phyloP scores from a whole-genome alignment of 768 basidiomycete genomes.

The Boletus reticuloceps region DNA sequence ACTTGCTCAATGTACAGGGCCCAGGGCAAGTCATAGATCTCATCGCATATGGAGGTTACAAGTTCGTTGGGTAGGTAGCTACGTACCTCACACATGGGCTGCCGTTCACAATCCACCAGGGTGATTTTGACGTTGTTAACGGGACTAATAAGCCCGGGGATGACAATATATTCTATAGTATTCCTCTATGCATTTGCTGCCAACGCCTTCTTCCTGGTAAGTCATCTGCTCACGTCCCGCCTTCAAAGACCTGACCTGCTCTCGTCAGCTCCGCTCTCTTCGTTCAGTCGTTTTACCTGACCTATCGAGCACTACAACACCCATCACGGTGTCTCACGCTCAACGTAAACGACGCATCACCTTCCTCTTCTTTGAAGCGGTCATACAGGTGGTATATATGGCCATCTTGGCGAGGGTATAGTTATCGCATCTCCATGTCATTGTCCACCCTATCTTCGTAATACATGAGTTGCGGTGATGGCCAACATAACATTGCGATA shows the following conservation, averaged over 20 bases:
- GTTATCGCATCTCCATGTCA: background rate
- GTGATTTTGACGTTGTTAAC: conserved; percentile 81
- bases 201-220: conserved; percentile 90
- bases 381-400: conserved; percentile 85
- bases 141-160: conserved; percentile 60
- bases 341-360: conserved; percentile 83
- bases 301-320: conserved; percentile 40
- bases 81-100: background rate
- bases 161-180: conserved; percentile 61
- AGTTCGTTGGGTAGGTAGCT: conserved; percentile 83
- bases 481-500: background rate
- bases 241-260: background rate
- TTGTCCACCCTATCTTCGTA: background rate
- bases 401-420: conserved; percentile 67
- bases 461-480: background rate
- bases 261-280: conserved; percentile 83
- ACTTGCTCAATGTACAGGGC: conserved; percentile 84
- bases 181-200: conserved; percentile 87
- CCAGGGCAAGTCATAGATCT: conserved; percentile 73
- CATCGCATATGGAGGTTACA: conserved; percentile 93
- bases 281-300: conserved; percentile 91
- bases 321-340: conserved; percentile 67
- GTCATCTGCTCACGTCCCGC: conserved; percentile 20
- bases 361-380: conserved; percentile 88
- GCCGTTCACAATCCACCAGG: conserved; percentile 37